Base-by-base conservation (phyloP, 257 asterid species). In the Ilex asprella region DNA sequence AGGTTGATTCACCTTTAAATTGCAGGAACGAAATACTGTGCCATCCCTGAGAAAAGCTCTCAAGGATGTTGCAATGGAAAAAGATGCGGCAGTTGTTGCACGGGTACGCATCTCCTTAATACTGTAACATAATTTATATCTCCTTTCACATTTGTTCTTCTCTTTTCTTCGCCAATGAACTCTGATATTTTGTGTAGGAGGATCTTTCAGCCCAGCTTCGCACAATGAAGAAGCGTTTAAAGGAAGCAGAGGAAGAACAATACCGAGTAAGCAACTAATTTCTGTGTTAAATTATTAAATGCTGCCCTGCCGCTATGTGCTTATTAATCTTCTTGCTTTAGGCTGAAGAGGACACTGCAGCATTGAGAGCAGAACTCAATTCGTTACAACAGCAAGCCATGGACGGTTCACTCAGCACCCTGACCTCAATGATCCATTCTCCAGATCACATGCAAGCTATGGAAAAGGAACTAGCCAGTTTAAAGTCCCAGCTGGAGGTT, bases 321-420 rank as follows among this genome's bases (percentile, higher is more conserved):
- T 68, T 30, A 59, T 51, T 64, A 56, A 51, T 67, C 51, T 58
- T 67, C 51, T 70, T 76, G 59, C 67, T 55, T 62, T 67, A 93
- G 99, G 99, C 99, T 13, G 99, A 93, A 76, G 96, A 93, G 78
- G 99, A 93, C 74, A 96, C 97, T 9, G 95, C 97, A 65, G 80
- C 96, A 30, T 72, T 93, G 57, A 78, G 97, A 74, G 94, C 95
- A 64, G 99, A 89, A 76, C 68, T 93, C 16, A 83, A 93, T 77
- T 80, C 81, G 16, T 72, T 89, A 78, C 97, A 89, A 66, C 99
- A 87, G 75, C 97, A 89, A 78, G 74, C 89, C 52, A 81, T 89
- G 87, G 80, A 68, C 43, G 69, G 70, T 71, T 74, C 80, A 56
- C 47, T 72, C 32, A 76, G 84, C 63, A 78, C 71, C 73, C 53